phyloP scores from a whole-genome alignment of 768 basidiomycete genomes.

The Mycena maculata region DNA sequence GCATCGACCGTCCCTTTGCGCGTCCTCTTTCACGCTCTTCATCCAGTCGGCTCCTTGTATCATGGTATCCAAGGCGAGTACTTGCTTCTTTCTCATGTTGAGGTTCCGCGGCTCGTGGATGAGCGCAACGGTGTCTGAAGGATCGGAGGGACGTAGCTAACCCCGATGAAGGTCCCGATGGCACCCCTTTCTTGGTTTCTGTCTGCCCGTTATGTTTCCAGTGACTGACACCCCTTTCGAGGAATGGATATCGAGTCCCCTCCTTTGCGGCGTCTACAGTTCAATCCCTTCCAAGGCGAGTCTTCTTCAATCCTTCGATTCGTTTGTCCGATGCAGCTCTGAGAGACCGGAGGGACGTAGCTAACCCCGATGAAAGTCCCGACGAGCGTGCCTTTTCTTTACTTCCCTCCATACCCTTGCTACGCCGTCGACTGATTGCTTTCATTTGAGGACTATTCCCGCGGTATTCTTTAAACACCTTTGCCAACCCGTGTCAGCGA shows the following conservation, averaged over 20 bases:
- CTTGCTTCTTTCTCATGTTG: too few species aligned
- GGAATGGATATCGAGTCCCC: background rate
- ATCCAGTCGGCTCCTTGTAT: background rate
- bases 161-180: background rate
- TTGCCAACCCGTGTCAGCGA: too few species aligned
- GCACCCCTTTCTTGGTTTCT: background rate
- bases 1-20: too few species aligned
- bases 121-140: background rate
- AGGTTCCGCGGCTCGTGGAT: background rate
- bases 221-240: background rate
- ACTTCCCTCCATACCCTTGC: too few species aligned
- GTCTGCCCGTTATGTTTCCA: background rate
- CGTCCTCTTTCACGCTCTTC: background rate
- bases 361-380: background rate
- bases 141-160: conserved; percentile 1
- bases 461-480: too few species aligned
- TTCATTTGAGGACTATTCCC: too few species aligned
- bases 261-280: too few species aligned
- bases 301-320: too few species aligned
- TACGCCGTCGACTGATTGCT: too few species aligned
- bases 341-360: background rate
- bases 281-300: background rate
- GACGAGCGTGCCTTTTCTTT: too few species aligned
- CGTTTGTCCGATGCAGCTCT: too few species aligned
- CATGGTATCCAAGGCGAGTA: background rate